Conservation (phyloP, 2,329 filamentous ascomycete species). For the Tetracladium maxilliforme region DNA sequence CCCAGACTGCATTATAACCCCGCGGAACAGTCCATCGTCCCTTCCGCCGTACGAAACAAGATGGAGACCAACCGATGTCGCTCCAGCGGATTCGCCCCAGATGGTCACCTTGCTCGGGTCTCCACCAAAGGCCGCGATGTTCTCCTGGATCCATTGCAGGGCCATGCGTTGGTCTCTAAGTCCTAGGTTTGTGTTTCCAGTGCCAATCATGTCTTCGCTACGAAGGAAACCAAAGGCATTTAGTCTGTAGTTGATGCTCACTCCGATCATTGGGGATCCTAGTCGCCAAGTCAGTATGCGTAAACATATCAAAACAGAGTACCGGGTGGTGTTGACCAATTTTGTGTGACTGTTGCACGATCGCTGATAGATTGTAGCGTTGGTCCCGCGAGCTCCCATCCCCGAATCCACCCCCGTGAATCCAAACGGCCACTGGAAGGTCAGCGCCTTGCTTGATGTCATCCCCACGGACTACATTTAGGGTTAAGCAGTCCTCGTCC, state of each 20-base stretch:
- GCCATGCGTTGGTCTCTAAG: conserved; percentile 24
- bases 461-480: conserved; percentile 44
- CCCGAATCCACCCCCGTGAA: too few relatives aligned
- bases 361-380: too few relatives aligned
- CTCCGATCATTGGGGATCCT: too few relatives aligned
- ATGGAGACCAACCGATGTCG: conserved; percentile 30
- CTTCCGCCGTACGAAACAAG: conserved; percentile 35
- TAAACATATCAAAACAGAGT: too few relatives aligned
- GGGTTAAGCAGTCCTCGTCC: conserved; percentile 43
- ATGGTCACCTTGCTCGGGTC: conserved; percentile 28
- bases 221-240: conserved; percentile 4
- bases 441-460: conserved; percentile 20
- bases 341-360: too few relatives aligned
- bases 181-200: conserved; percentile 6
- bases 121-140: conserved; percentile 21
- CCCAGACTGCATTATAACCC: conserved; percentile 32
- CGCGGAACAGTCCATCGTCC: conserved; percentile 34
- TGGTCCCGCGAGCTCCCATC: too few relatives aligned
- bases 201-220: conserved; percentile 1
- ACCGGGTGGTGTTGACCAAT: too few relatives aligned
- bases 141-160: conserved; percentile 23
- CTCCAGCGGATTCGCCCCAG: conserved; percentile 39
- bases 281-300: too few relatives aligned
- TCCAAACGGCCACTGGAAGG: conserved; percentile 44
- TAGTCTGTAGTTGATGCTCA: conserved; percentile 4